Conservation (phyloP, 2,329 filamentous ascomycete genomes). For the Juglanconis sp. region DNA sequence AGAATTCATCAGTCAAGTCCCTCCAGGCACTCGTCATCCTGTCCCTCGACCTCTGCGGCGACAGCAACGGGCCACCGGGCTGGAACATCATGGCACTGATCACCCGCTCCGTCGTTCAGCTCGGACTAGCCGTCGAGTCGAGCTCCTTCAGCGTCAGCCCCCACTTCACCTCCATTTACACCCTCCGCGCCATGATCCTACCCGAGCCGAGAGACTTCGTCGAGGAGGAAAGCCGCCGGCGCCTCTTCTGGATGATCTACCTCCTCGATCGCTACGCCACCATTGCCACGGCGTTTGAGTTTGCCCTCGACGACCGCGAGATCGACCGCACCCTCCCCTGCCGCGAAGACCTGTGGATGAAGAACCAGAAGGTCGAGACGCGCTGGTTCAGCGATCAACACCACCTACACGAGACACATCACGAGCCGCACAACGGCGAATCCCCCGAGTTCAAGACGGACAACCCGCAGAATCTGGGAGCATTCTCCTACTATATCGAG, state of each 20-base stretch:
- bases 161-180: slow-evolving; percentile 82
- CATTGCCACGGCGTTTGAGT: slow-evolving; percentile 87
- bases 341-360: slow-evolving; percentile 79
- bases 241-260: slow-evolving; percentile 94
- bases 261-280: slow-evolving; percentile 87
- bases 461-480: slow-evolving; percentile 76
- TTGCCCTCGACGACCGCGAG: slow-evolving; percentile 83
- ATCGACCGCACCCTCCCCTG: slow-evolving; percentile 86
- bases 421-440: slow-evolving; percentile 10
- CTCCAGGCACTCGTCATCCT: slow-evolving; percentile 85
- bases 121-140: slow-evolving; percentile 79
- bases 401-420: slow-evolving; percentile 9
- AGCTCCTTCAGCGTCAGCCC: slow-evolving; percentile 77
- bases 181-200: slow-evolving; percentile 77
- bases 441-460: slow-evolving; percentile 61
- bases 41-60: slow-evolving; percentile 79
- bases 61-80: slow-evolving; percentile 83
- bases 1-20: slow-evolving; percentile 85
- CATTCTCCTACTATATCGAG: slow-evolving; percentile 88
- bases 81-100: slow-evolving; percentile 92
- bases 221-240: slow-evolving; percentile 80
- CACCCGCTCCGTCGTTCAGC: slow-evolving; percentile 81
- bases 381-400: slow-evolving; percentile 63
- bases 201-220: slow-evolving; percentile 82
- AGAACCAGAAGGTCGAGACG: slow-evolving; percentile 80